Conservation (phyloP, 2,329 filamentous ascomycete species). For the Diplocarpon mali region DNA sequence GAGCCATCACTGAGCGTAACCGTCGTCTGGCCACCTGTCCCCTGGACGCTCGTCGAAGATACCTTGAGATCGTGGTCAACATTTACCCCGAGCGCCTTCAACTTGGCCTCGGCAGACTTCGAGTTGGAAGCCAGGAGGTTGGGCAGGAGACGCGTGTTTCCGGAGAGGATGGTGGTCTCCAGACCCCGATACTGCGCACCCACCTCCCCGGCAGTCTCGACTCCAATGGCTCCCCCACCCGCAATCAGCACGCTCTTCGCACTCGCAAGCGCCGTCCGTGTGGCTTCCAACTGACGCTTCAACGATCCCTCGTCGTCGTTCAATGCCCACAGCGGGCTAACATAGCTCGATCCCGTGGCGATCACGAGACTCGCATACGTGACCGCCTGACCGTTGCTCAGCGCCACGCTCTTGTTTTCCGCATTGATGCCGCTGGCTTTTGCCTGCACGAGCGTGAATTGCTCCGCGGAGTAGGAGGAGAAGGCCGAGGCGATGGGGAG, state of each 20-base stretch:
- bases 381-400: slow-evolving; percentile 23
- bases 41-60: slow-evolving; percentile 8
- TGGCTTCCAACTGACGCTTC: slow-evolving; percentile 8
- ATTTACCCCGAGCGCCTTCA: slow-evolving; percentile 40
- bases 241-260: slow-evolving; percentile 23
- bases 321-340: slow-evolving; percentile 37
- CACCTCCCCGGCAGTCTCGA: slow-evolving; percentile 27
- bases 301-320: slow-evolving; percentile 29
- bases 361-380: slow-evolving; percentile 41
- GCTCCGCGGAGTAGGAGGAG: slow-evolving; percentile 34
- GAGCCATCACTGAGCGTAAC: slow-evolving; percentile 35
- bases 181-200: slow-evolving; percentile 11
- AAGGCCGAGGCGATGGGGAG: slow-evolving; percentile 39
- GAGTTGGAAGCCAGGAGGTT: slow-evolving; percentile 4
- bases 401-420: slow-evolving; percentile 32
- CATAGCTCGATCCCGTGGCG: slow-evolving; percentile 37
- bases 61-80: slow-evolving; percentile 34
- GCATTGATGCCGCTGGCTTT: slow-evolving; percentile 36
- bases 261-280: slow-evolving; percentile 27
- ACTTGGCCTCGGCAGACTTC: slow-evolving; percentile 28
- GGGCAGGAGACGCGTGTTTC: slow-evolving; percentile 5
- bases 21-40: slow-evolving; percentile 24
- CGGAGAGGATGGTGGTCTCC: slow-evolving; percentile 18
- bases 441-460: slow-evolving; percentile 40
- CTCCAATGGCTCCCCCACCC: slow-evolving; percentile 25